Base-by-base conservation (phyloP, 495 filamentous ascomycete genomes). In the Penicillium dipodomyicola region DNA sequence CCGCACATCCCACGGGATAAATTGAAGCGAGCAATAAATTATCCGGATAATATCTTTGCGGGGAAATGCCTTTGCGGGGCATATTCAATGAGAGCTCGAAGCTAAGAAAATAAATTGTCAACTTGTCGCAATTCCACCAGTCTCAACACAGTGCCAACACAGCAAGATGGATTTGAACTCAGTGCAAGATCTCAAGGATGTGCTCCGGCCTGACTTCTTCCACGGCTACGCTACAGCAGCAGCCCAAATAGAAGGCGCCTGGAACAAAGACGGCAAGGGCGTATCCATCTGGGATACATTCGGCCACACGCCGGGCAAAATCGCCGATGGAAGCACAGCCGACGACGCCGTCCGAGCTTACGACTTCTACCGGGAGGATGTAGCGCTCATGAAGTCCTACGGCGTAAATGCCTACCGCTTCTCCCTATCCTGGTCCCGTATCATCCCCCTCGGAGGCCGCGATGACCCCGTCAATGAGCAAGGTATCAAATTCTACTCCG, bases 261-360 rank as follows among this genome's bases (percentile, higher is more conserved):
- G 78, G 60, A 72, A 84, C 32, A 77, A 77, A 57, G 86, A 90
- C 62, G 86, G 87, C 59, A 82, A 86, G 51, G 85, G 84, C 29
- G 76, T 80, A 42, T 85, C 84, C 30, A 89, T 89, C 71, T 90
- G 87, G 87, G 86, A 90, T 65, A 82, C 78, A 17, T 89, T 89
- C 76, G 84, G 80, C 61, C 77, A 77, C 35, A 84, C 83, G 54
- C 82, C 84, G 41, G 85, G 85, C 55, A 88, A 87, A 68, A 83
- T 89, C 54, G 84, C 84, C 35, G 84, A 87, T 60, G 84, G 80
- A 55, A 82, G 76, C 64, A 86, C 82, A 4, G 84, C 84, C 12
- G 83, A 80, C 37, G 82, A 86, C 52, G 85, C 85, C 40, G 87
- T 85, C 67, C 83, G 88, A 65, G 84, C 84, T 44, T 89, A 90